Conservation (phyloP, 2,329 filamentous ascomycete species). For the Moelleriella libera region DNA sequence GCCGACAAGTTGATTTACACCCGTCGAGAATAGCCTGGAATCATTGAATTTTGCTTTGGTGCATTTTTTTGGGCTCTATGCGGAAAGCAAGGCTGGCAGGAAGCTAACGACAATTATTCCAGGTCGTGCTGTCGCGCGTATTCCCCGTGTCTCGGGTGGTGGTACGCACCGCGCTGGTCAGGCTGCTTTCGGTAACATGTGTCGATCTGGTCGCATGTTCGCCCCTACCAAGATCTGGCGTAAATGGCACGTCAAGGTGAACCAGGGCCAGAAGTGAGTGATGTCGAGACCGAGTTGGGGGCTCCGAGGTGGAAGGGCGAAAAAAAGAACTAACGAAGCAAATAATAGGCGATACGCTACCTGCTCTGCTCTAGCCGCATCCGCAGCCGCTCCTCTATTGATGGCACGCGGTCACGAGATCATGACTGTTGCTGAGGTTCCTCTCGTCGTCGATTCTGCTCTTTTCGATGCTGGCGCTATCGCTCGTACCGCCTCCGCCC, state of each 20-base stretch:
- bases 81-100: neutral
- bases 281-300: too few species aligned
- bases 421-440: constrained; percentile 84
- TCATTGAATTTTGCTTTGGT: too few species aligned
- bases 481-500: constrained; percentile 77
- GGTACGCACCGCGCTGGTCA: constrained; percentile 99
- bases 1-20: too few species aligned
- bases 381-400: constrained; percentile 85
- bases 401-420: constrained; percentile 96
- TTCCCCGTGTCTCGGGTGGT: constrained; percentile 99
- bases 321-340: constrained; percentile 7
- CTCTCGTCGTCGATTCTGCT: constrained; percentile 86
- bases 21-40: too few species aligned
- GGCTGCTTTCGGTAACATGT: constrained; percentile 99
- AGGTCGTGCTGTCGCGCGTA: constrained; percentile 99
- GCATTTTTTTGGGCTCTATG: neutral
- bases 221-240: constrained; percentile 99
- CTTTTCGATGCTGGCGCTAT: constrained; percentile 69
- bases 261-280: constrained; percentile 86
- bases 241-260: constrained; percentile 99
- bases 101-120: constrained; percentile 4
- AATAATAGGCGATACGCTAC: constrained; percentile 77
- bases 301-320: too few species aligned
- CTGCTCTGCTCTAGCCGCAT: constrained; percentile 92
- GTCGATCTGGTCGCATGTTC: constrained; percentile 99